Evolutionary conservation across 163 green algal species (phyloP), one percentile per base, ranked within the genome.

Genomic region (Prototheca wickerhamii): DNA sequence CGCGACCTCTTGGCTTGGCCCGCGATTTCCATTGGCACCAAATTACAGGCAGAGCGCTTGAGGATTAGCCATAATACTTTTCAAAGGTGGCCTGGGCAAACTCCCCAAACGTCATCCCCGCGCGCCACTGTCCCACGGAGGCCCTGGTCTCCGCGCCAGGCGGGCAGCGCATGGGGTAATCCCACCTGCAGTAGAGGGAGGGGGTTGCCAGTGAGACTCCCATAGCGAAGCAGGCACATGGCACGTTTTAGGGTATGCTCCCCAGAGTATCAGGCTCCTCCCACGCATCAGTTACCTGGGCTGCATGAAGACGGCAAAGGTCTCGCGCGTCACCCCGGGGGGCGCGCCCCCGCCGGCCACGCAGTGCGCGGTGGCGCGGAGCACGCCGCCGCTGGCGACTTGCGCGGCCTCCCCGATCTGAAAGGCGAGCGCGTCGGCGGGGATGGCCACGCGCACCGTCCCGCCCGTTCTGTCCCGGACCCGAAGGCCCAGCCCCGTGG

Each of bases 271-370:
- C 37, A 8, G 15, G n/a, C n/a, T n/a, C n/a, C n/a, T n/a, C n/a
- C n/a, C n/a, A n/a, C n/a, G n/a, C n/a, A n/a, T n/a, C 28, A 43
- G 32, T 8, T 76, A 85, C 56, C 77, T 63, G 6, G 84, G 85
- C 76, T 94, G 86, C 86, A 95, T 92, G 73, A 95, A 95, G 18
- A 93, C 70, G 3, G 87, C 87, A 62, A 94, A 88, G 0, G 87
- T 94, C 72, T 83, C 85, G 21, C 87, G 73, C 21, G 67, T 72
- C 20, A 94, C 44, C n/a, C 75, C 76, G 1, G 25, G 54, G 0
- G 77, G 73, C 2, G 51, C 53, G 0, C 52, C 26, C 0, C 59
- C 68, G 0, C 61, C 76, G 12, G 65, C 58, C 30, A 94, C 87
- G 60, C 69, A 91, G 68, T 94, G 87, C 8, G 81, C 84, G 3